Percentiles rank a stretch among this genome's conserved stretches.
Evolutionary conservation across 140 eudicot species (phyloP).

Genomic region (Oenanthe javanica): DNA sequence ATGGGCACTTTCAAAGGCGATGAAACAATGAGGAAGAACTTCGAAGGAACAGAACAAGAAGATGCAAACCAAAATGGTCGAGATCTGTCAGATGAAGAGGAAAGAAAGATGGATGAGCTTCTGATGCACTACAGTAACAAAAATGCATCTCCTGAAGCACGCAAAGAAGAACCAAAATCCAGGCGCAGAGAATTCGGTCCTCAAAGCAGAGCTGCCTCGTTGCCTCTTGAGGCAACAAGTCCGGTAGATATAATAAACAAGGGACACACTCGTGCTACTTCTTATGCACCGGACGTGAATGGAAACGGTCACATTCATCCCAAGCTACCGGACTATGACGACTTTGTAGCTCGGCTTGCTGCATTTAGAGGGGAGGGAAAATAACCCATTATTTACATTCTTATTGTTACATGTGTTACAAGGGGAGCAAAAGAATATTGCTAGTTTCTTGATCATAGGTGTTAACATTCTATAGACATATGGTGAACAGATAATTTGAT

Average conservation of each 20-base stretch:
- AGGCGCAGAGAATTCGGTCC: constrained; percentile 15
- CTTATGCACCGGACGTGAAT: constrained; percentile 27
- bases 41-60: constrained; percentile 20
- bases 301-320: constrained; percentile 40
- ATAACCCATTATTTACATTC: background rate
- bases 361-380: constrained; percentile 34
- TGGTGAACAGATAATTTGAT: background rate
- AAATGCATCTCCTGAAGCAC: constrained; percentile 11
- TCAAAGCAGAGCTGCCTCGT: constrained; percentile 32
- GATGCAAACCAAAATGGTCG: constrained; percentile 3
- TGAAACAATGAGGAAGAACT: constrained; percentile 5
- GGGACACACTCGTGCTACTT: constrained; percentile 36
- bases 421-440: too few relatives aligned
- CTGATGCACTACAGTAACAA: constrained; percentile 43
- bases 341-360: constrained; percentile 61
- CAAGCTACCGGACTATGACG: constrained; percentile 73
- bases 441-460: background rate
- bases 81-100: constrained; percentile 33
- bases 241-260: constrained; percentile 20
- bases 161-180: constrained; percentile 12
- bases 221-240: constrained; percentile 31
- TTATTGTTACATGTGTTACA: background rate
- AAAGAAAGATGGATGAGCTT: constrained; percentile 38
- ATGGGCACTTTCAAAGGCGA: constrained; percentile 15
- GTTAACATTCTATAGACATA: background rate